A percentile compares a stretch with the other conserved stretches of the same genome.
These are phyloP conservation scores for Mortierella sp. DNA, from an alignment of 371 early-diverging fungal genomes.

Conservation along the genomic window DNA sequence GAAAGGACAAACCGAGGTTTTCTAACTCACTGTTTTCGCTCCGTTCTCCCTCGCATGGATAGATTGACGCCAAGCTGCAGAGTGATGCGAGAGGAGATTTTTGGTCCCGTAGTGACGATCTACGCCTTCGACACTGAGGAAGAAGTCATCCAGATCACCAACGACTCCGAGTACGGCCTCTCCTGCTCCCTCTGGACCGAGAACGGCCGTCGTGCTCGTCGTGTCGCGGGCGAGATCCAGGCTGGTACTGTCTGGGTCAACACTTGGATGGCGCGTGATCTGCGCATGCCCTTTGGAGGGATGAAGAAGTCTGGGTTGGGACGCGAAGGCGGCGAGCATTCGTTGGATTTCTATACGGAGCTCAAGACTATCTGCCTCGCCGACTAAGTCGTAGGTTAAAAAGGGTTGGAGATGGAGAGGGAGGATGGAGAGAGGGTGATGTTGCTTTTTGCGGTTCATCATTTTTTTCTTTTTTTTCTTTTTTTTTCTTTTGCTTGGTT, in stretches of 20 bases:
- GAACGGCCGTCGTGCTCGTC: constrained; percentile 70
- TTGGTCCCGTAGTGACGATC: constrained; percentile 88
- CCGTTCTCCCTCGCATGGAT: background rate
- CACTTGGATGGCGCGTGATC: constrained; percentile 80
- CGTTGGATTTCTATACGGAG: constrained; percentile 72
- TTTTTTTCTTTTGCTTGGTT: background rate
- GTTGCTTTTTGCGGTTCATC: background rate
- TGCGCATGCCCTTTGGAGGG: constrained; percentile 83
- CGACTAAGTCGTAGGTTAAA: constrained; percentile 18
- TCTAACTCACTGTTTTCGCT: background rate
- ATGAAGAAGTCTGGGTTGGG: constrained; percentile 64
- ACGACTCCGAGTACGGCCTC: constrained; percentile 83
- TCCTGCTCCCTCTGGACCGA: constrained; percentile 84
- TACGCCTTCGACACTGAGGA: constrained; percentile 78
- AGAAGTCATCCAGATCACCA: constrained; percentile 79
- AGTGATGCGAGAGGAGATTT: constrained; percentile 87
- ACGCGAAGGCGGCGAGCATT: constrained; percentile 70
- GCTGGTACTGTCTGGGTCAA: constrained; percentile 83
- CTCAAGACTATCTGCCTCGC: constrained; percentile 67
- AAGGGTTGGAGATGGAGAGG: background rate
- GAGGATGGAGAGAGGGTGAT: background rate
- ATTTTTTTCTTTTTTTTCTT: background rate
- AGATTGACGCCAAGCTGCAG: constrained; percentile 66
- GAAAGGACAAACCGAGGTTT: background rate
- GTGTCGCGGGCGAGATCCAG: constrained; percentile 69